A percentile compares a stretch with the other conserved stretches of the same genome.
phyloP scores from a whole-genome alignment of 2,329 filamentous ascomycete genomes.

The Fusarium agapanthi region DNA sequence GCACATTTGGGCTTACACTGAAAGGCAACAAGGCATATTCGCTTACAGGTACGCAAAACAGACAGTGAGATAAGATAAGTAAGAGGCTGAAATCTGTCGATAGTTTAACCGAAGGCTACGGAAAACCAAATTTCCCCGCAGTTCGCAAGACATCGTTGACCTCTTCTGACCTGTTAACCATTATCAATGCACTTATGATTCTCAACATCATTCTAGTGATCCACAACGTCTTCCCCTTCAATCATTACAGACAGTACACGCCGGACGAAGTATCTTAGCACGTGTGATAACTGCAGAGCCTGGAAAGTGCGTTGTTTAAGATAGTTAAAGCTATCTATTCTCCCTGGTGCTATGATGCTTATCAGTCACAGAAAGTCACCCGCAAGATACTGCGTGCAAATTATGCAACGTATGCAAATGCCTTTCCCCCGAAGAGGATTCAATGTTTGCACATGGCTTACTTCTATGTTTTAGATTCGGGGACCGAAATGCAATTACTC shows the following conservation, averaged over 20 bases:
- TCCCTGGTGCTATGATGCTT: background rate
- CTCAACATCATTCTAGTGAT: no score
- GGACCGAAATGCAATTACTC: background rate
- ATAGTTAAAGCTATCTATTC: background rate
- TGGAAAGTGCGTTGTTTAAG: background rate
- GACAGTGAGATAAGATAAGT: background rate
- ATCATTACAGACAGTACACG: background rate
- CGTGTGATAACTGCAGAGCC: background rate
- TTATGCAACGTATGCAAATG: background rate
- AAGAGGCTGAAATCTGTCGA: rapidly evolving
- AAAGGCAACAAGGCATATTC: background rate
- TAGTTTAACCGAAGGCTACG: background rate
- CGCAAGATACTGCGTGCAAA: background rate
- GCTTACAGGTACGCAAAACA: no score
- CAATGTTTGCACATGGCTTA: background rate
- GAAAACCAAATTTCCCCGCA: background rate
- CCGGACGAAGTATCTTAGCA: background rate
- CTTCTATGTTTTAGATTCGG: background rate
- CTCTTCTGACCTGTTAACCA: background rate
- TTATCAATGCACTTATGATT: background rate
- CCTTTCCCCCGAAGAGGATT: background rate
- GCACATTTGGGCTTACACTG: background rate
- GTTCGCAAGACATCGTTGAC: rapidly evolving
- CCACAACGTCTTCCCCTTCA: background rate
- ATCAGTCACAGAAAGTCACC: background rate